phyloP scores from a whole-genome alignment of 371 early-diverging fungal genomes.

The Vavraia culicis region DNA sequence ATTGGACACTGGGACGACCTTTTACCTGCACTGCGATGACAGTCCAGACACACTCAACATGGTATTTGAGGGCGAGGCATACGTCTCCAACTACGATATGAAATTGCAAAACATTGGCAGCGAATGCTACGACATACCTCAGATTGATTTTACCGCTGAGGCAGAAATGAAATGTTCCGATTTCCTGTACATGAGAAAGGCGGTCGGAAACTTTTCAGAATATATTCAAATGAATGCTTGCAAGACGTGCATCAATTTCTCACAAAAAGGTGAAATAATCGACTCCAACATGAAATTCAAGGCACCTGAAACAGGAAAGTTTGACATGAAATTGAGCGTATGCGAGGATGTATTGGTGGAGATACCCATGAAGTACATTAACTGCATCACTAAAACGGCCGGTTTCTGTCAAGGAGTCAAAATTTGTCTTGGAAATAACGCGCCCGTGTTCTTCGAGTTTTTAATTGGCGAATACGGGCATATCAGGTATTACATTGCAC shows the following conservation, averaged over 20 bases:
- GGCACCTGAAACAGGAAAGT: neutral
- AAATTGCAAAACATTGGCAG: conserved; percentile 24
- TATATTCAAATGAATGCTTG: conserved; percentile 20
- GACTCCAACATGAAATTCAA: conserved; percentile 19
- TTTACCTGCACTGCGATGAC: conserved; percentile 23
- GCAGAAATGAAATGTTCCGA: conserved; percentile 19
- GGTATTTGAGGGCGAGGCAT: conserved; percentile 1
- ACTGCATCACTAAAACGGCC: conserved; percentile 23
- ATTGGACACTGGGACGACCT: conserved; percentile 1
- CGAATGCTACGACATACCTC: conserved; percentile 23
- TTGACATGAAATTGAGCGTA: neutral
- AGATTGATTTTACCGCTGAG: conserved; percentile 14
- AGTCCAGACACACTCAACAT: conserved; percentile 13
- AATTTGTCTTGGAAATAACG: conserved; percentile 16
- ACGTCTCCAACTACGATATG: conserved; percentile 13
- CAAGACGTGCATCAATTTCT: conserved; percentile 19
- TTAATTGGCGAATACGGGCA: conserved; percentile 20
- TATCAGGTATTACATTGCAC: conserved; percentile 35
- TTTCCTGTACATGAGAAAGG: conserved; percentile 25
- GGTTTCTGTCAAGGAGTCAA: conserved; percentile 10
- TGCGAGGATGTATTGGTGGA: conserved; percentile 3
- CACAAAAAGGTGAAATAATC: conserved; percentile 27
- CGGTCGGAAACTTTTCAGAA: conserved; percentile 29
- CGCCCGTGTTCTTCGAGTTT: conserved; percentile 35
- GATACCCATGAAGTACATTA: conserved; percentile 40